These are phyloP conservation scores for Trametes meyenii DNA, from an alignment of 768 basidiomycete genomes.

Conservation along the genomic window DNA sequence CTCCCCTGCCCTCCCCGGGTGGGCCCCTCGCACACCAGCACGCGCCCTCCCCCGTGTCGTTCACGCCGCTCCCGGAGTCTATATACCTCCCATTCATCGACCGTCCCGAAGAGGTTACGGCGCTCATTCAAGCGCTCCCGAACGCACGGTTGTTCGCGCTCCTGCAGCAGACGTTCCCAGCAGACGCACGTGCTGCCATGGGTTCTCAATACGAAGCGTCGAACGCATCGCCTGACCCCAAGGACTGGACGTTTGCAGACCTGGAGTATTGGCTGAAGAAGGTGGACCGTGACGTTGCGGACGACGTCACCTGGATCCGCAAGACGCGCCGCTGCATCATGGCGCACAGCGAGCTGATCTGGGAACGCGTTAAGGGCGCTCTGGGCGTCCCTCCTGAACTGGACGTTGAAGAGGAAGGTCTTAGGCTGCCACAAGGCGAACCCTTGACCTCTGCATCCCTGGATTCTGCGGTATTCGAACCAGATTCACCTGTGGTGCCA, in stretches of 20 bases:
- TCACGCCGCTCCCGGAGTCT: conserved; percentile 75
- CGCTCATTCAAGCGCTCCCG: conserved; percentile 65
- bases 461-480: conserved; percentile 26
- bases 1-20: conserved; percentile 32
- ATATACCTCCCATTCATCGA: conserved; percentile 88
- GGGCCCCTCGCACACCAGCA: conserved; percentile 36
- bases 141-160: conserved; percentile 74
- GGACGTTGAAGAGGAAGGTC: conserved; percentile 53
- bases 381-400: conserved; percentile 87
- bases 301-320: conserved; percentile 75
- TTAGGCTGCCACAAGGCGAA: conserved; percentile 9
- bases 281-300: conserved; percentile 59
- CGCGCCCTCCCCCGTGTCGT: conserved; percentile 51
- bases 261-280: conserved; percentile 69
- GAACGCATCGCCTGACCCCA: conserved; percentile 49
- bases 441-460: conserved; percentile 18
- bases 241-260: conserved; percentile 72
- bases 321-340: conserved; percentile 76
- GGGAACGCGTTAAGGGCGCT: conserved; percentile 89
- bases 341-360: conserved; percentile 80
- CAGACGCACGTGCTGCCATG: conserved; percentile 32
- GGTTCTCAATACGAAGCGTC: conserved; percentile 29
- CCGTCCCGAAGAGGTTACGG: conserved; percentile 72
- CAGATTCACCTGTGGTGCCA: conserved; percentile 28
- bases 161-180: conserved; percentile 69